Base-by-base conservation (phyloP, 2,329 filamentous ascomycete genomes). In the Blastomyces parvus region DNA sequence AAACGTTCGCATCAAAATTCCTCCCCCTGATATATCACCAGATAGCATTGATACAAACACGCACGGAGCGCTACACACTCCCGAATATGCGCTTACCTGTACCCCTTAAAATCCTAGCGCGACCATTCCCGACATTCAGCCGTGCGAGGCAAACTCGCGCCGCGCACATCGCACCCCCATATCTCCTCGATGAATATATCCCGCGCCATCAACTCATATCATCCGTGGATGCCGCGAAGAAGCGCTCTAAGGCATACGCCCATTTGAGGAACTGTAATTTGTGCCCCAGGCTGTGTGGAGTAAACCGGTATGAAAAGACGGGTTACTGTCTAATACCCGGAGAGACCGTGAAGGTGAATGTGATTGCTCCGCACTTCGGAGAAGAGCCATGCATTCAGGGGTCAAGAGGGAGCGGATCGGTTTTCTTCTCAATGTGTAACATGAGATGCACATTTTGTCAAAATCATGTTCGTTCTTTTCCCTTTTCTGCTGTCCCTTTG, bases 331-430 rank as follows among this genome's bases (percentile, higher is more conserved):
- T 94, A 64, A 88, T 94, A 68, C 89, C 89, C 17, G 81, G 82
- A 0, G 82, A 87, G 64, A 87, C 83, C 57, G 88, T 86, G 63
- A 91, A 90, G 70, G 89, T 94, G 68, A 91, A 90, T 72, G 89
- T 89, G 8, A 90, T 95, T 67, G 90, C 89, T 64, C 90, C 90
- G 60, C 90, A 94, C 75, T 92, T 92, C 73, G 90, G 89, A 53
- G 89, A 93, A 80, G 85, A 95, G 73, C 88, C 90, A 0, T 94
- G 89, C 72, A 85, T 95, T 22, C 89, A 94, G 74, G 89, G 90
- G 4, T 88, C 90, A 70, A 84, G 90, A 73, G 90, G 90, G 14
- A 90, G 86, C 64, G 90, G 90, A 14, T 84, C 86, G 8, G 89
- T 95, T 48, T 93, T 93, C 77, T 92, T 94, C 79, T 87, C 84